Evolutionary conservation across 2,329 filamentous ascomycete genomes (phyloP).

Genomic region (Dendrostoma leiphaemia): DNA sequence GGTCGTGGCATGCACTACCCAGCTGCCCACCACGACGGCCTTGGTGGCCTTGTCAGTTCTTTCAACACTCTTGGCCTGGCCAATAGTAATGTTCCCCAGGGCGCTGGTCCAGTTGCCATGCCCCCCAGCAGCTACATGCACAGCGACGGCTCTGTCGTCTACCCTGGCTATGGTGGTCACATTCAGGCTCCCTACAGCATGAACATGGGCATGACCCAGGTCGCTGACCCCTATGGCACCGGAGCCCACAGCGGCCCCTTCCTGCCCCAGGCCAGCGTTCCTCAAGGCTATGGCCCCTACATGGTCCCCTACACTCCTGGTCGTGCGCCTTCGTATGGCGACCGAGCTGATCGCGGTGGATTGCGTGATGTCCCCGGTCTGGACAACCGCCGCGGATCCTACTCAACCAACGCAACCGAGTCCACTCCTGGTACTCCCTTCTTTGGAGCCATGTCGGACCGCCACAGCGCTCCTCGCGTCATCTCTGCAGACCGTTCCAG

Average conservation of each 20-base stretch:
- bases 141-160: slow-evolving; percentile 23
- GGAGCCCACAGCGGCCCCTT: slow-evolving; percentile 24
- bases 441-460: slow-evolving; percentile 56
- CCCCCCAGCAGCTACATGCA: slow-evolving; percentile 23
- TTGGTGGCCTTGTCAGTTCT: slow-evolving; percentile 21
- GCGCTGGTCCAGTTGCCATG: slow-evolving; percentile 21
- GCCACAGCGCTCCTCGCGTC: slow-evolving; percentile 59
- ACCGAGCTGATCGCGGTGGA: slow-evolving; percentile 44
- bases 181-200: slow-evolving; percentile 15
- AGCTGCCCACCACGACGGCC: slow-evolving; percentile 20
- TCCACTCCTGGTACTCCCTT: slow-evolving; percentile 66
- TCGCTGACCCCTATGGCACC: slow-evolving; percentile 26
- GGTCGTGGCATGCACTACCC: slow-evolving; percentile 24
- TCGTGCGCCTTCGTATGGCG: slow-evolving; percentile 41
- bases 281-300: slow-evolving; percentile 27
- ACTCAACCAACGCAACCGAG: slow-evolving; percentile 59
- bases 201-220: slow-evolving; percentile 17
- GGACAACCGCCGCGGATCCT: slow-evolving; percentile 65
- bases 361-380: slow-evolving; percentile 57
- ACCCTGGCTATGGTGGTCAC: slow-evolving; percentile 21
- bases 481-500: slow-evolving; percentile 59
- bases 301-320: slow-evolving; percentile 53
- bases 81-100: slow-evolving; percentile 23
- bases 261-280: slow-evolving; percentile 24
- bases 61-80: slow-evolving; percentile 20